phyloP scores from a whole-genome alignment of 2,329 filamentous ascomycete genomes.

The Leptographium flavum region DNA sequence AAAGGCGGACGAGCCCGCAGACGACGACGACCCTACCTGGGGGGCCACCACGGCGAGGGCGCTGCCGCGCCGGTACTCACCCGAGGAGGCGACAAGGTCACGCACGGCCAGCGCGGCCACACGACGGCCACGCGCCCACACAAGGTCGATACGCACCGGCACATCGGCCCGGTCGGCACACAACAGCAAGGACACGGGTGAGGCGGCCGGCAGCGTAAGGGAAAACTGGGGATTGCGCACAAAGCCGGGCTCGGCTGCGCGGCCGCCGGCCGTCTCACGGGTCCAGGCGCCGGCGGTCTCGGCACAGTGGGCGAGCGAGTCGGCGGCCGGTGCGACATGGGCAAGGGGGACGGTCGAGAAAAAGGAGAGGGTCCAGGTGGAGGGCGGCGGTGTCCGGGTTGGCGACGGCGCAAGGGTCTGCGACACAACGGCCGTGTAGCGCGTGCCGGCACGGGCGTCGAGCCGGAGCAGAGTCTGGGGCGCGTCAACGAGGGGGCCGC shows the following conservation, averaged over 20 bases:
- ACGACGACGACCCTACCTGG: not conserved
- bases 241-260: slow-evolving; percentile 61
- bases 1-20: slow-evolving; percentile 10
- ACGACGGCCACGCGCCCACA: slow-evolving; percentile 55
- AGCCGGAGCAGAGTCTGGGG: slow-evolving; percentile 79
- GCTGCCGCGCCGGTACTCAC: slow-evolving; percentile 76
- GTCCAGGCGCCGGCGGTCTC: slow-evolving; percentile 59
- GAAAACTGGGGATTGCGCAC: slow-evolving; percentile 79
- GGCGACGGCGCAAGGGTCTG: slow-evolving; percentile 69
- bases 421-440: slow-evolving; percentile 40
- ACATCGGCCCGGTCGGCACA: slow-evolving; percentile 52
- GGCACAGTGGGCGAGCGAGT: slow-evolving; percentile 43
- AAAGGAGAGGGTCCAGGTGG: slow-evolving; percentile 77
- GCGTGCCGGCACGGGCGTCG: slow-evolving; percentile 29
- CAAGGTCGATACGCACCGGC: slow-evolving; percentile 71
- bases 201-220: slow-evolving; percentile 40
- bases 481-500: slow-evolving; percentile 82
- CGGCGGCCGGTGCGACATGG: slow-evolving; percentile 44
- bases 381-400: slow-evolving; percentile 49
- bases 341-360: slow-evolving; percentile 30
- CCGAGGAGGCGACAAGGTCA: slow-evolving; percentile 69
- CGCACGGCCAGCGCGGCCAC: slow-evolving; percentile 54
- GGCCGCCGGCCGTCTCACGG: slow-evolving; percentile 68
- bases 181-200: slow-evolving; percentile 59
- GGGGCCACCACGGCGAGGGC: slow-evolving; percentile 45